Evolutionary conservation across 2,329 filamentous ascomycete genomes (phyloP), one percentile per base, ranked within the genome.

Genomic region (Neonectria faginata): DNA sequence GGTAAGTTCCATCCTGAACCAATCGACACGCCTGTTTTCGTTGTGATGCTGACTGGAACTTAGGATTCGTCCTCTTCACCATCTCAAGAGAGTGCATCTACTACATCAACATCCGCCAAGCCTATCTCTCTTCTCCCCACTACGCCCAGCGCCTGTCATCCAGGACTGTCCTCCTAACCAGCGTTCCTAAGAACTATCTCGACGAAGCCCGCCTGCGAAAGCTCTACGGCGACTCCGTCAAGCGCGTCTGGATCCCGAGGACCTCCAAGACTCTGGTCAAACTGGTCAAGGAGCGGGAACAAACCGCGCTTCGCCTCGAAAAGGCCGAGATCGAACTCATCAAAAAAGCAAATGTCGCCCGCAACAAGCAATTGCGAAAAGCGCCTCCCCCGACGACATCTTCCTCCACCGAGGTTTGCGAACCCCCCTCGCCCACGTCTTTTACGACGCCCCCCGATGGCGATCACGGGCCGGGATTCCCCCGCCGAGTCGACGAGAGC

Each of bases 71-170:
- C 69, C 91, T 98, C 78, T 96, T 92, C 80, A 90, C 93, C 74
- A 88, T 98, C 67, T 91, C 94, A 60, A 88, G 95, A 62, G 95
- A 98, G 79, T 90, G 89, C 76, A 91, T 98, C 72, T 97, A 91
- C 85, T 97, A 93, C 79, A 91, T 97, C 82, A 97, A 97, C 74
- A 81, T 98, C 56, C 92, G 94, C 67, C 95, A 98, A 80, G 95
- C 95, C 0, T 97, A 97, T 80, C 88, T 97, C 44, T 87, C 97
- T 60, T 94, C 93, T 11, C 93, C 94, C 11, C 84, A 92, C 52
- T 97, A 97, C 77, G 87, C 93, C 57, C 91, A 90, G 74, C 92
- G 94, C 62, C 89, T 97, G 50, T 97, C 95, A 2, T 95, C 94
- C 2, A 89, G 93, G 58, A 97, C 94, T 1, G 92, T 98, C 1